Conservation (phyloP, 192 early-diverging fungal species). For the Chytriomyces sp. region DNA sequence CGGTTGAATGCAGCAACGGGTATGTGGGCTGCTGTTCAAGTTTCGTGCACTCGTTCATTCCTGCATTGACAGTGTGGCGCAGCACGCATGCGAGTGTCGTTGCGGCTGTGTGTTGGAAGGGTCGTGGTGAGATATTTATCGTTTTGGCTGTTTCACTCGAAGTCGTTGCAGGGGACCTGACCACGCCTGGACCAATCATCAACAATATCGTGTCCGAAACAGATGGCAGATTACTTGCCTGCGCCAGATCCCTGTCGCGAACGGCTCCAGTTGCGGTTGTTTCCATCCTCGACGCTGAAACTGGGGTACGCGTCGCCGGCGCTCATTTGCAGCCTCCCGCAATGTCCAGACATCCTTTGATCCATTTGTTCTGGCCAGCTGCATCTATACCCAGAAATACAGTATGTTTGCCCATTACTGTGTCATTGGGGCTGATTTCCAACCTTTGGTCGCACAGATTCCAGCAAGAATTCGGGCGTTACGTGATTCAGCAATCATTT, state of each 20-base stretch:
- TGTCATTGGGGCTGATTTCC: too few species aligned
- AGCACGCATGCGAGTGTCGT: not conserved
- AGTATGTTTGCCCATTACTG: too few species aligned
- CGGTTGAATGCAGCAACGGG: not conserved
- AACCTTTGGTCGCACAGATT: not conserved
- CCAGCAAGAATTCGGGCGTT: not conserved
- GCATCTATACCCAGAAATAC: too few species aligned
- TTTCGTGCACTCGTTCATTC: too few species aligned
- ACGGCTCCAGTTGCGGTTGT: not conserved
- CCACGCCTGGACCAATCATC: not conserved
- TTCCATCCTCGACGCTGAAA: not conserved
- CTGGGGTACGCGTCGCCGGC: not conserved
- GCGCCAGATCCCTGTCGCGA: not conserved
- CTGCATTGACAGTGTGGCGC: too few species aligned
- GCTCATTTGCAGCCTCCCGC: not conserved
- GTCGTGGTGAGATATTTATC: not conserved
- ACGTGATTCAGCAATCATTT: not conserved
- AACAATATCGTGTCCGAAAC: too few species aligned
- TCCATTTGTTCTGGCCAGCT: not conserved
- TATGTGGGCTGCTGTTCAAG: not conserved
- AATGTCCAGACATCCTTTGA: not conserved
- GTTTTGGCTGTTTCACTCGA: not conserved
- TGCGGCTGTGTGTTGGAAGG: constrained; percentile 1
- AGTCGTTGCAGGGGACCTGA: not conserved
- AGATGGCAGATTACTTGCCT: not conserved